Conservation (phyloP, 2,329 filamentous ascomycete species). For the Madurella mycetomatis region DNA sequence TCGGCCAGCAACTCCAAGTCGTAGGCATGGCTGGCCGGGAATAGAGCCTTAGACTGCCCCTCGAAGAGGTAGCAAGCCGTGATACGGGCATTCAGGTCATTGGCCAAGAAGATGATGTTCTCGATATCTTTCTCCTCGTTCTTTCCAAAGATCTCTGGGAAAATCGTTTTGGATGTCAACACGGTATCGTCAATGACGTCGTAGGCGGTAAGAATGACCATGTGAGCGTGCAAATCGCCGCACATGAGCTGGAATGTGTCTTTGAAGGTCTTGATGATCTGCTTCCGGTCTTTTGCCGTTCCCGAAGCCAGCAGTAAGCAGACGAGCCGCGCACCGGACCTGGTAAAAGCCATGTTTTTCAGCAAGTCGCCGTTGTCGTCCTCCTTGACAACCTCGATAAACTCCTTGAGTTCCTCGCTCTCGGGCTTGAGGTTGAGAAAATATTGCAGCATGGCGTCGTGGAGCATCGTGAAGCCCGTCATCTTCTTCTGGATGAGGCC, state of each 20-base stretch:
- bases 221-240: constrained; percentile 71
- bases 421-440: constrained; percentile 74
- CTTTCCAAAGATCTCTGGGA: constrained; percentile 78
- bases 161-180: constrained; percentile 77
- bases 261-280: constrained; percentile 80
- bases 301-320: constrained; percentile 80
- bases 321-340: constrained; percentile 76
- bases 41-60: constrained; percentile 56
- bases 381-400: constrained; percentile 83
- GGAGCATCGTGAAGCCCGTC: constrained; percentile 94
- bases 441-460: constrained; percentile 97
- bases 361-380: constrained; percentile 86
- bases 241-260: constrained; percentile 84
- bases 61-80: constrained; percentile 80
- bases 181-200: constrained; percentile 95
- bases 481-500: constrained; percentile 92
- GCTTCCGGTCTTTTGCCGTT: constrained; percentile 86
- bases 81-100: constrained; percentile 60
- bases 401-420: constrained; percentile 78
- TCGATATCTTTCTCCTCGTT: constrained; percentile 58
- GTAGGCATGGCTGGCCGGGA: constrained; percentile 56
- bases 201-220: constrained; percentile 77
- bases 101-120: constrained; percentile 60
- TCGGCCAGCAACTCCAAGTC: constrained; percentile 71
- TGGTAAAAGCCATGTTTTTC: constrained; percentile 95